A percentile compares a stretch with the other conserved stretches of the same genome.
Conservation (phyloP, 768 basidiomycete genomes). For the Russula brevipes region DNA sequence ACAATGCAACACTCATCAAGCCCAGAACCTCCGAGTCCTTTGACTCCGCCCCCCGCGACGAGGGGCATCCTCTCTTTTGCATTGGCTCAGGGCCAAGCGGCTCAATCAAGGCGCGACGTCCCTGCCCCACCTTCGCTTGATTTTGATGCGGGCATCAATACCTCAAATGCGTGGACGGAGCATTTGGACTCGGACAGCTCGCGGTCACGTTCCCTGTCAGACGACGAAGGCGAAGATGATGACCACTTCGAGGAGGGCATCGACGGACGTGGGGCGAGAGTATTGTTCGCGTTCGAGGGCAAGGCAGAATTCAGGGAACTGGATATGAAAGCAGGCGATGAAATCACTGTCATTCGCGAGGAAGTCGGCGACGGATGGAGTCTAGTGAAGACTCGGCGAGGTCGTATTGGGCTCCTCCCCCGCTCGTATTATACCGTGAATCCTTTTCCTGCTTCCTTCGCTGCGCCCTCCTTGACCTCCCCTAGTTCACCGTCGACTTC, state of each 20-base stretch:
- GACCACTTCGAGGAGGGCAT: slow-evolving; percentile 33
- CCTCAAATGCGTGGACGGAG: slow-evolving; percentile 73
- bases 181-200: slow-evolving; percentile 40
- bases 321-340: slow-evolving; percentile 61
- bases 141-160: slow-evolving; percentile 75
- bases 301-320: slow-evolving; percentile 72
- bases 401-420: slow-evolving; percentile 65
- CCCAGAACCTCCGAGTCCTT: slow-evolving; percentile 3
- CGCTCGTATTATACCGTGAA: slow-evolving; percentile 67
- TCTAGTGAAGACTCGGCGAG: slow-evolving; percentile 47
- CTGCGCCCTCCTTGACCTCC: slow-evolving; percentile 11
- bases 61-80: slow-evolving; percentile 17
- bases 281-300: slow-evolving; percentile 69
- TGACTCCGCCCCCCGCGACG: slow-evolving; percentile 21
- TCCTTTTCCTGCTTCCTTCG: slow-evolving; percentile 11
- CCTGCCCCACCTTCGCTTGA: slow-evolving; percentile 29
- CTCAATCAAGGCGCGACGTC: slow-evolving; percentile 6
- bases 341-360: slow-evolving; percentile 64
- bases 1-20: slow-evolving; percentile 13
- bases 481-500: slow-evolving; percentile 64
- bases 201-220: slow-evolving; percentile 43
- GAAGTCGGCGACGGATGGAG: slow-evolving; percentile 79
- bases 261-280: slow-evolving; percentile 52
- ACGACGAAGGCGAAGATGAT: slow-evolving; percentile 33
- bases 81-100: slow-evolving; percentile 15